phyloP scores from a whole-genome alignment of 2,329 filamentous ascomycete species.

The Colletotrichum siamense region DNA sequence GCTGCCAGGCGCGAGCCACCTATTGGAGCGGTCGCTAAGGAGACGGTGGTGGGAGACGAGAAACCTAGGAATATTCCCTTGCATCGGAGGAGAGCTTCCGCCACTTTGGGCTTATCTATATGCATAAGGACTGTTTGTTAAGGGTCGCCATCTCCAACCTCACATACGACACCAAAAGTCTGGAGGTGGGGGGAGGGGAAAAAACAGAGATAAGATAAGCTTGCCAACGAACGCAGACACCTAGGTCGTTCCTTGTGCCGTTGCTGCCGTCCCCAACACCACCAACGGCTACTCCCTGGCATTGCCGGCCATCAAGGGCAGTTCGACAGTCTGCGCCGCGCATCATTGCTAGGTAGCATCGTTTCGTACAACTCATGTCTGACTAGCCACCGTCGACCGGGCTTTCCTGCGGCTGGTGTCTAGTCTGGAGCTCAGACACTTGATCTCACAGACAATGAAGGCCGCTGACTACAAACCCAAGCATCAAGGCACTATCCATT shows the following conservation, averaged over 20 bases:
- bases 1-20: not conserved
- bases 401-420: not conserved
- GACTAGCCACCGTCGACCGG: not conserved
- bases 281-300: not conserved
- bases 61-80: not conserved
- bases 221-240: not conserved
- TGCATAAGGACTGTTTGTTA: not conserved
- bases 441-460: not conserved
- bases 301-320: not conserved
- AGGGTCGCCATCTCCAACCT: constrained; percentile 2
- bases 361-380: not conserved
- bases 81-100: not conserved
- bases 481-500: not conserved
- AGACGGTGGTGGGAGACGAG: not conserved
- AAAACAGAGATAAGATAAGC: constrained; percentile 2
- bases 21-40: not conserved
- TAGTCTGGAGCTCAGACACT: not conserved
- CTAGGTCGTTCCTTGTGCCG: not conserved
- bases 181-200: not conserved
- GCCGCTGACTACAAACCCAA: not conserved
- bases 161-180: not conserved
- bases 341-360: not conserved
- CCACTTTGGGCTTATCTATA: constrained; percentile 4
- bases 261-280: not conserved
- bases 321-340: not conserved